These are phyloP conservation scores for Ceratobasidium sp. DNA, from an alignment of 1,284 basidiomycete genomes.

Conservation along the genomic window DNA sequence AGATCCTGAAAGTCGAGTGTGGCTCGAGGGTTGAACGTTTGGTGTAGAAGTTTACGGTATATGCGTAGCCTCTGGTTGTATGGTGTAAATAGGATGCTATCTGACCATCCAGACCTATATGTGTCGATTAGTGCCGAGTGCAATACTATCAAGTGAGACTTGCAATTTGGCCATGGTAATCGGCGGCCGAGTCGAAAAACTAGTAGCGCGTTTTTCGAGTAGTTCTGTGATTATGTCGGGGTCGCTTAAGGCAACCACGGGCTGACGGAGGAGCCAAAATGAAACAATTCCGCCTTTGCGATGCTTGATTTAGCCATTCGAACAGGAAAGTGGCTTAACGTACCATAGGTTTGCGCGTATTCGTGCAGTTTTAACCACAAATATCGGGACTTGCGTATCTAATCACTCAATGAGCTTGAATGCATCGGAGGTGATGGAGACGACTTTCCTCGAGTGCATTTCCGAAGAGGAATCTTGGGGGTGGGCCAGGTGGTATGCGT, in stretches of 20 bases:
- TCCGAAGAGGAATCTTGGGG: background rate
- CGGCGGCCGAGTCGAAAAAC: background rate
- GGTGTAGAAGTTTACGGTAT: conserved; percentile 9
- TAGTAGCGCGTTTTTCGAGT: background rate
- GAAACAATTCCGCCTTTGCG: background rate
- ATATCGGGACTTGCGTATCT: background rate
- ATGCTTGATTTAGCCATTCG: background rate
- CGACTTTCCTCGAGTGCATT: background rate
- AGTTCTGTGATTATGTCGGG: background rate
- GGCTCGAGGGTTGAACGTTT: conserved; percentile 18
- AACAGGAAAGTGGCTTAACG: background rate
- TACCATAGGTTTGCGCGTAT: background rate
- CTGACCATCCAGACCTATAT: background rate
- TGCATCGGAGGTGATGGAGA: too few relatives aligned
- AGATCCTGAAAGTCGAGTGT: conserved; percentile 35
- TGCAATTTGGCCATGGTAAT: background rate
- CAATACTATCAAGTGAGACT: background rate
- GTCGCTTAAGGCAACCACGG: background rate
- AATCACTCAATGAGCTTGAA: background rate
- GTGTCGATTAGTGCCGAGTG: background rate
- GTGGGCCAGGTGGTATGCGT: background rate
- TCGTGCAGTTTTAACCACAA: background rate
- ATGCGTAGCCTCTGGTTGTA: conserved; percentile 2
- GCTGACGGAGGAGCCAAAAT: background rate
- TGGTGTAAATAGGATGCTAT: background rate